Evolutionary conservation across 352 stramenopile species (phyloP).

Genomic region (Pythium folliculosum): DNA sequence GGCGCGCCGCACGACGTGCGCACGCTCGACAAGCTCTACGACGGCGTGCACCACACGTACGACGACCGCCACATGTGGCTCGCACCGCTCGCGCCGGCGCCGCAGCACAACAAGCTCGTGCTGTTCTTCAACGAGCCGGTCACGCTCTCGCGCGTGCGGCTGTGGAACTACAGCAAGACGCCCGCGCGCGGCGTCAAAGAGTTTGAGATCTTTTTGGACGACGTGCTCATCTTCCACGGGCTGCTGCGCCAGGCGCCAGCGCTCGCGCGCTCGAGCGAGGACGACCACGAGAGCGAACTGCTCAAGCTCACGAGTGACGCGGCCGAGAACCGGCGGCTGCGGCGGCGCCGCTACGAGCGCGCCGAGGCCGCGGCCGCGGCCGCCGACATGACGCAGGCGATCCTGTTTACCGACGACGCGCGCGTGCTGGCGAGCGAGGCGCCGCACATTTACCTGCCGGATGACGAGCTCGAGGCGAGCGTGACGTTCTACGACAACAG

Average conservation of each 20-base stretch:
- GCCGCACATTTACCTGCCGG: constrained; percentile 56
- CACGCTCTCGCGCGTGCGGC: constrained; percentile 72
- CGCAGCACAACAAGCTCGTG: constrained; percentile 66
- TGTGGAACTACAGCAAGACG: constrained; percentile 91
- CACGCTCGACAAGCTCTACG: constrained; percentile 77
- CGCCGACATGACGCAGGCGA: constrained; percentile 63
- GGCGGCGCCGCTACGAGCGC: constrained; percentile 46
- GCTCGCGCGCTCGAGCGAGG: constrained; percentile 32
- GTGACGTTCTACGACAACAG: constrained; percentile 79
- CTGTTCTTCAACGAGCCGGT: constrained; percentile 82
- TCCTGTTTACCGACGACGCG: constrained; percentile 78
- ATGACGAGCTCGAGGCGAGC: constrained; percentile 62
- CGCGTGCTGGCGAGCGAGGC: constrained; percentile 55
- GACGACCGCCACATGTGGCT: constrained; percentile 82
- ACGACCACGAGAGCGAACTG: constrained; percentile 29
- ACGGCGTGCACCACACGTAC: constrained; percentile 75
- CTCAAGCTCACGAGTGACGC: constrained; percentile 23
- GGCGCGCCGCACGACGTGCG: constrained; percentile 56
- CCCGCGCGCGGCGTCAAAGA: constrained; percentile 70
- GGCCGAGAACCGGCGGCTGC: constrained; percentile 44
- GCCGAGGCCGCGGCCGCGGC: constrained; percentile 41
- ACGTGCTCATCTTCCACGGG: constrained; percentile 78
- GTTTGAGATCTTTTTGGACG: constrained; percentile 85
- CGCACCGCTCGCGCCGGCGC: constrained; percentile 54
- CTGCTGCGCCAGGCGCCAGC: constrained; percentile 45